Conservation (phyloP, 768 basidiomycete genomes). For the Russula brevipes region DNA sequence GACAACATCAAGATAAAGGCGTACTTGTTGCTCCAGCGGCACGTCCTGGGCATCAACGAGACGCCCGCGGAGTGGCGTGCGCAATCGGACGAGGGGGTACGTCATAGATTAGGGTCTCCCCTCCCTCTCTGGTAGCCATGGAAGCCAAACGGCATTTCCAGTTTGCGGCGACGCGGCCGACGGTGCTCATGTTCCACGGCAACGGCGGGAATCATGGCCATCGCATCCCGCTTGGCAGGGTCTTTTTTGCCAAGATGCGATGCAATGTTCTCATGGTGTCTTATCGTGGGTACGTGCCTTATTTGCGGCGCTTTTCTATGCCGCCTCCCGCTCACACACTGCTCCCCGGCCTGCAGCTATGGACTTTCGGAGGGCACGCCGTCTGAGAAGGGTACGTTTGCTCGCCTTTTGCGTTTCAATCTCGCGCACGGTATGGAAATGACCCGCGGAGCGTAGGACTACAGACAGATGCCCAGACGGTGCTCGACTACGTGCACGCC, state of each 20-base stretch:
- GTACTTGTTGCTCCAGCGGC: conserved; percentile 68
- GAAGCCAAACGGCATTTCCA: conserved; percentile 13
- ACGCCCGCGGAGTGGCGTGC: conserved; percentile 31
- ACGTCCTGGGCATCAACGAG: conserved; percentile 37
- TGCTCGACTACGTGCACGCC: conserved; percentile 63
- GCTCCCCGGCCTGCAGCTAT: conserved; percentile 49
- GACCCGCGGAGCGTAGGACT: conserved; percentile 46
- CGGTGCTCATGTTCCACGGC: conserved; percentile 91
- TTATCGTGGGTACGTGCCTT: conserved; percentile 70
- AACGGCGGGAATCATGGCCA: conserved; percentile 87
- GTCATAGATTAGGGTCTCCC: conserved; percentile 7
- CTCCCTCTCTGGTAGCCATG: neutral
- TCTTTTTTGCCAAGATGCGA: conserved; percentile 76
- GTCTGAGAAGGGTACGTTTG: conserved; percentile 65
- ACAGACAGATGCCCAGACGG: conserved; percentile 79
- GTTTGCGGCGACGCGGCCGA: conserved; percentile 59
- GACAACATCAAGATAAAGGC: conserved; percentile 70
- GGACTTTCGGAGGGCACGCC: conserved; percentile 84
- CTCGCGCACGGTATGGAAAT: neutral
- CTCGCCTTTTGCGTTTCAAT: neutral
- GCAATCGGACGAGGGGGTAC: conserved; percentile 54
- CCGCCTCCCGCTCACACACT: neutral
- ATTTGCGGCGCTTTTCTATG: too few species aligned
- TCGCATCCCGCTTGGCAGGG: conserved; percentile 77
- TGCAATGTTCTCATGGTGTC: conserved; percentile 95